Base-by-base conservation (phyloP, 768 basidiomycete species). In the Filobasidium wieringae region DNA sequence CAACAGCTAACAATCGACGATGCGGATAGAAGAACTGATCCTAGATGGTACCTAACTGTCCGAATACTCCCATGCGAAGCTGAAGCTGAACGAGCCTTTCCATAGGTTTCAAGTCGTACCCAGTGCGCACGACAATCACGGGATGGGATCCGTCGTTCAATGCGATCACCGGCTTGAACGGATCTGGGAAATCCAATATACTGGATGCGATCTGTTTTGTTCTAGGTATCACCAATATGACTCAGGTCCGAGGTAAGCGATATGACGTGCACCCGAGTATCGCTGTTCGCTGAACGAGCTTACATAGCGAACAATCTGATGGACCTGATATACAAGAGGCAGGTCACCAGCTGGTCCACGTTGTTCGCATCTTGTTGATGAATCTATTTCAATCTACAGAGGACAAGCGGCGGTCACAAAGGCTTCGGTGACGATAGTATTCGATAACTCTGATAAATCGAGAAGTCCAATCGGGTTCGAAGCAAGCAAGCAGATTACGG, bases 191-290 rank as follows among this genome's bases (percentile, higher is more conserved):
- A 78, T 95, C 91, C 59, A 99, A 99, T 77, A 97, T 99, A 67
- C 82, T 99, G 62, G 95, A 99, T 78, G 92, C 95, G 59, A 97
- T 97, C 75, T 95, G 92, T 75, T 99, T 99, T 72, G 95, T 96
- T 15, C 80, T 99, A 19, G 95, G 95, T 15, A 88, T 97, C 64
- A 97, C 92, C 1, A 97, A 96, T 73, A 88, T 96, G 86, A 78
- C 86, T 30, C 26, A 40, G 37, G 43, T 36, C 12, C 27, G 51
- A 69, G 67, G 70, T 72, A 4, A 61, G 68, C 17, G 22, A 33
- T 14, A 37, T 34, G 47, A 49, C 2, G 27, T 26, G 1, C 2
- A 15, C 2, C 29, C n/a, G 17, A 58, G 17, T 1, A 36, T 4
- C 30, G 9, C 37, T 52, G 29, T 26, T 12, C 47, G 40, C 7